These are phyloP conservation scores for Aureobasidium pullulans DNA, from an alignment of 2,329 filamentous ascomycete species.

Conservation along the genomic window DNA sequence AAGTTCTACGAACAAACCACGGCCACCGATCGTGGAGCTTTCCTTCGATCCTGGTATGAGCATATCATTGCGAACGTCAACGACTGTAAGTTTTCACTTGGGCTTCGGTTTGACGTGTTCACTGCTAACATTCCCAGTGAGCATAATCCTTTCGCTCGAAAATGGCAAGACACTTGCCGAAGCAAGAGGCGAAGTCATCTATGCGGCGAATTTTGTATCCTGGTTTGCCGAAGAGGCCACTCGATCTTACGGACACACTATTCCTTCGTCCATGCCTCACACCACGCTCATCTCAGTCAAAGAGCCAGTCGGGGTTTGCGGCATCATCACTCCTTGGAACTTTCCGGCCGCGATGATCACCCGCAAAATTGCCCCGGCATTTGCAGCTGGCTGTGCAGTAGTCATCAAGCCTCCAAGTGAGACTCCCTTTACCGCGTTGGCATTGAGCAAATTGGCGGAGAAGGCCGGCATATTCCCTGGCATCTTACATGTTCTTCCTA, in stretches of 20 bases:
- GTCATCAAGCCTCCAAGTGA: constrained; percentile 87
- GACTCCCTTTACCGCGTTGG: constrained; percentile 85
- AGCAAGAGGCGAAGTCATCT: constrained; percentile 63
- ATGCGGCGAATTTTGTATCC: constrained; percentile 68
- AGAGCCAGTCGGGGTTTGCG: constrained; percentile 78
- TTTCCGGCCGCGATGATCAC: constrained; percentile 29
- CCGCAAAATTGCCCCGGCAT: constrained; percentile 52
- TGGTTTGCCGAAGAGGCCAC: constrained; percentile 79
- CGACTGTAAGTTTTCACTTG: too few relatives aligned
- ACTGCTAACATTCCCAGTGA: constrained; percentile 73
- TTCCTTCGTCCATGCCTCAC: constrained; percentile 59
- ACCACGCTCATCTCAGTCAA: constrained; percentile 73
- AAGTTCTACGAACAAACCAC: too few relatives aligned
- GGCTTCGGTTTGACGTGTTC: constrained; percentile 62
- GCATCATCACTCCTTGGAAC: constrained; percentile 63
- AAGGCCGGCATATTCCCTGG: constrained; percentile 85
- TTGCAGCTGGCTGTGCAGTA: constrained; percentile 95
- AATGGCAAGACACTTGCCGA: constrained; percentile 79
- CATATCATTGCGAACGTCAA: too few relatives aligned
- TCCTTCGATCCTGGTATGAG: too few relatives aligned
- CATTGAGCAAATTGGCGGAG: constrained; percentile 75
- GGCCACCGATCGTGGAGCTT: too few relatives aligned
- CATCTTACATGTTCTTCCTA: constrained; percentile 82
- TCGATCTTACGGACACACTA: constrained; percentile 65
- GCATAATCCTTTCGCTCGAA: constrained; percentile 81